A percentile compares a stretch with the other conserved stretches of the same genome.
These are phyloP conservation scores for Cryphonectria carpinicola DNA, from an alignment of 2,329 filamentous ascomycete species.

Conservation along the genomic window DNA sequence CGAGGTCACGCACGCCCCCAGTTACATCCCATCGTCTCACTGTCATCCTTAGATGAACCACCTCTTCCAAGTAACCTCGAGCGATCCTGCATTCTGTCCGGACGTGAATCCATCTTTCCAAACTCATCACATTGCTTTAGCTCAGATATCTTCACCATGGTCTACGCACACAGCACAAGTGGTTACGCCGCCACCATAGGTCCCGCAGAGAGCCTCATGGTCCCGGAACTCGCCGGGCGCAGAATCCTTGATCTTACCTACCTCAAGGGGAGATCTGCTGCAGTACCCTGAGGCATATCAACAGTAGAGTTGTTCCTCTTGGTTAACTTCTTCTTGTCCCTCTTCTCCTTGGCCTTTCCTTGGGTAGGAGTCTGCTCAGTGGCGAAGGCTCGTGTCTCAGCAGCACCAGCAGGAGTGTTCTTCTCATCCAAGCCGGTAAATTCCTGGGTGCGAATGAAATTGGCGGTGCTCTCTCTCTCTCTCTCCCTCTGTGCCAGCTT, in stretches of 20 bases:
- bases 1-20: not conserved
- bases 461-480: not conserved
- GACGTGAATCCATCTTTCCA: conserved; percentile 11
- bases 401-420: not conserved
- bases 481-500: conserved; percentile 3
- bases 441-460: not conserved
- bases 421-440: not conserved
- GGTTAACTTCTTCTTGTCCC: not conserved
- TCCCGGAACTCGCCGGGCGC: not conserved
- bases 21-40: not conserved
- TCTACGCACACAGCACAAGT: not conserved
- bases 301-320: not conserved
- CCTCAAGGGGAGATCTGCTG: not conserved
- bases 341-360: not conserved
- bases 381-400: not conserved
- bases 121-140: conserved; percentile 8
- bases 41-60: not conserved
- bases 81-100: not conserved
- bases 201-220: not conserved
- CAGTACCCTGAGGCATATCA: not conserved
- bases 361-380: not conserved
- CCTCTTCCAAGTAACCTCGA: not conserved
- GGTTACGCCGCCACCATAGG: not conserved
- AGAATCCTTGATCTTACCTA: not conserved
- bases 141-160: not conserved